Base-by-base conservation (phyloP, 169 alveolate species). In the Eimeria sp. region DNA sequence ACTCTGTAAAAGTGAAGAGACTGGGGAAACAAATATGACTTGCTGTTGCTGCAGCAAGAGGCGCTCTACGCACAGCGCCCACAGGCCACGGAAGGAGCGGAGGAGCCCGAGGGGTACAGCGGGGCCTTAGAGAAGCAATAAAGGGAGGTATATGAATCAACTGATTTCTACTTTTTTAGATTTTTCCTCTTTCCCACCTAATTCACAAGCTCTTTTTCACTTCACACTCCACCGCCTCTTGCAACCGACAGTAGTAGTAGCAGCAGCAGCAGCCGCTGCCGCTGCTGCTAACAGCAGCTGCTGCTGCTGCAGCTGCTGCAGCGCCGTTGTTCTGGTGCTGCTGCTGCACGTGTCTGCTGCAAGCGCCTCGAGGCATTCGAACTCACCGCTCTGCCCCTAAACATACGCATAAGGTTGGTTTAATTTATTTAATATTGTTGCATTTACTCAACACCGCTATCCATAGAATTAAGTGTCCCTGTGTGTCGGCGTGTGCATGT, bases 211-310 rank as follows among this genome's bases (percentile, higher is more conserved):
- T 22, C 72, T 5, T 7, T 20, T 47, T n/a, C 73, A 9, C 72
- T 82, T 82, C 65, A 82, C 70, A 51, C 73, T 30, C 72, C 51
- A 49, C 65, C 47, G 72, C 90, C 90, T 72, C 90, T 82, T 61
- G 90, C 90, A 82, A 54, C 72, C 65, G 90, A 82, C 90, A 76
- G 49, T 51, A 25, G 89, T 30, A 82, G 90, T 58, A 82, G 72
- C 73, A 47, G 90, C 90, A 82, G 90, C 90, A 49, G 90, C 90
- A 9, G 90, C 90, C 10, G 90, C 90, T 18, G 86, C 86, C 45
- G 86, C 86, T 75, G 86, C 86, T 75, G 18, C 18, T 40, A 75
- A 61, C 86, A 11, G 86, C 86, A 20, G 86, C 86, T 43, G 86
- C 86, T 75, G 86, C 86, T 75, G 86, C 58, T 43, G 54, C 86